Evolutionary conservation across 495 filamentous ascomycete genomes (phyloP).

Genomic region (Xylona heveae): DNA sequence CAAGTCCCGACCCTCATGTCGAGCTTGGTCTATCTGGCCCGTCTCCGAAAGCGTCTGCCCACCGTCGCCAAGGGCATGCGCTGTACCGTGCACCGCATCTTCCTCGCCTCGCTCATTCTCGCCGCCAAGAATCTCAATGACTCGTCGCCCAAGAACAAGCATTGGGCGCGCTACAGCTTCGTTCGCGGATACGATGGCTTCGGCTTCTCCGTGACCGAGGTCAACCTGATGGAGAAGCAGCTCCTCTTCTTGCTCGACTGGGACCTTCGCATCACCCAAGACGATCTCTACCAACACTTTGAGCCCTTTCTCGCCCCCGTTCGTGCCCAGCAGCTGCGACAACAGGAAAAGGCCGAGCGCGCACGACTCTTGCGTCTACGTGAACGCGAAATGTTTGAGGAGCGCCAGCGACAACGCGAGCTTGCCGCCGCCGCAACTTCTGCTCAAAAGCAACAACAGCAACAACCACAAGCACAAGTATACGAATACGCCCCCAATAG

Average conservation of each 20-base stretch:
- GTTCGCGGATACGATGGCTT: conserved; percentile 61
- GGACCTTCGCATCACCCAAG: conserved; percentile 48
- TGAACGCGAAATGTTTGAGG: too few species aligned
- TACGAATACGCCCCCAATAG: too few species aligned
- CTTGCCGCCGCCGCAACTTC: too few species aligned
- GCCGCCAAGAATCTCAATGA: conserved; percentile 67
- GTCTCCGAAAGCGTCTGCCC: conserved; percentile 64
- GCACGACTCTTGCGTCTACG: not conserved
- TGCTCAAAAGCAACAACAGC: conserved; percentile 5
- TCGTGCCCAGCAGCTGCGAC: conserved; percentile 20
- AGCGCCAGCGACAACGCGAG: conserved; percentile 36
- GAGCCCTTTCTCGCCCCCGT: conserved; percentile 80
- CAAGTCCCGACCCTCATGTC: conserved; percentile 96
- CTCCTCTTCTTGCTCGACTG: conserved; percentile 10
- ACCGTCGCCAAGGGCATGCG: conserved; percentile 92
- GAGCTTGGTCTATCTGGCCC: conserved; percentile 74
- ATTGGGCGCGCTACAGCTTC: conserved; percentile 83
- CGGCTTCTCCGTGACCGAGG: conserved; percentile 81
- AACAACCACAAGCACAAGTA: too few species aligned
- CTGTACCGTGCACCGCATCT: conserved; percentile 85
- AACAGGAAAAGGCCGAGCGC: conserved; percentile 4
- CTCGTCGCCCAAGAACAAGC: conserved; percentile 98
- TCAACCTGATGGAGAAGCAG: conserved; percentile 29
- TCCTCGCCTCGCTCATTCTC: conserved; percentile 59
- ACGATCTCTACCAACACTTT: conserved; percentile 71